Conservation (phyloP, 2,329 filamentous ascomycete genomes). For the Xylogone sp. region DNA sequence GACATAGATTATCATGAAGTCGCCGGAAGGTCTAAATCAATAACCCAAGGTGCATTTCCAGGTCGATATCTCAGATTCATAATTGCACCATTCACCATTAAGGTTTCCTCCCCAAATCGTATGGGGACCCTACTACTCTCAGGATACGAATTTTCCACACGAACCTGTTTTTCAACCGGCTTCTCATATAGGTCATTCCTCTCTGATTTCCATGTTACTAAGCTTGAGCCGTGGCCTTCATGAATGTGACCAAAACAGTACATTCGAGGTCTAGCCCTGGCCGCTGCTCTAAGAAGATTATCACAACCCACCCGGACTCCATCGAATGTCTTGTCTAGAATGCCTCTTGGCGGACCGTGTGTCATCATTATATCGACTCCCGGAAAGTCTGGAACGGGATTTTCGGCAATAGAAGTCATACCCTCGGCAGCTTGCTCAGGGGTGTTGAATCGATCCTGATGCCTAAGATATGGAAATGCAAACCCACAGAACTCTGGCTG, state of each 20-base stretch:
- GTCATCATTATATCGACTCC: conserved; percentile 33
- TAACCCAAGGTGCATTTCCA: conserved; percentile 48
- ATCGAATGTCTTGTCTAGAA: conserved; percentile 19
- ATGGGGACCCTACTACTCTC: conserved; percentile 26
- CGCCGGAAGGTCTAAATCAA: conserved; percentile 33
- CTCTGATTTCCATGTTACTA: conserved; percentile 46
- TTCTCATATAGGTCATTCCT: conserved; percentile 18
- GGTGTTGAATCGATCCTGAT: conserved; percentile 22
- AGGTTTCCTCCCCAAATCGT: conserved; percentile 41
- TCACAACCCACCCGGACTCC: conserved; percentile 35
- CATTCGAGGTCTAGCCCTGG: conserved; percentile 37
- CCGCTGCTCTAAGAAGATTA: conserved; percentile 40
- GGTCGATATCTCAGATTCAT: conserved; percentile 36
- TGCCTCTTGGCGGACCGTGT: conserved; percentile 31
- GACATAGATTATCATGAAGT: too few relatives aligned
- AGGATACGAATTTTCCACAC: conserved; percentile 33
- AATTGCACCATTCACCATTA: conserved; percentile 59
- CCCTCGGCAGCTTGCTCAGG: conserved; percentile 8
- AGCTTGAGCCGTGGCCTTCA: conserved; percentile 52
- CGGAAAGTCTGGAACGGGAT: conserved; percentile 14
- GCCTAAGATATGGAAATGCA: conserved; percentile 21
- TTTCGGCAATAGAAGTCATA: conserved; percentile 13
- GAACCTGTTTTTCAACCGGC: conserved; percentile 22
- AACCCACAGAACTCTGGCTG: conserved; percentile 17
- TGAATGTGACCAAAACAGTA: conserved; percentile 60